Conservation (phyloP, 1,139 yeast genomes). For the Yamadazyma spencermartinsiae region DNA sequence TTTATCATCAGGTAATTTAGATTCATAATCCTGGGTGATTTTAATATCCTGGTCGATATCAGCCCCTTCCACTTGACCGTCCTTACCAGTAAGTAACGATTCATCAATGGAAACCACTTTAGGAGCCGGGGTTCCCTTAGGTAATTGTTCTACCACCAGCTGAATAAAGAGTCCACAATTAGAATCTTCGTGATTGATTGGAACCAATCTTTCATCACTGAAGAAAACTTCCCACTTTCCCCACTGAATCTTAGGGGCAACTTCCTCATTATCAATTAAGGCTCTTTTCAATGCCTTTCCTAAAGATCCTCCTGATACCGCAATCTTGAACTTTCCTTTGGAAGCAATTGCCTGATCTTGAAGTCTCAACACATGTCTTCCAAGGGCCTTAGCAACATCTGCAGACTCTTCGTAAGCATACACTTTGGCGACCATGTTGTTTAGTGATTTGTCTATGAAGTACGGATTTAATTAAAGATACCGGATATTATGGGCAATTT, state of each 20-base stretch:
- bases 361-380: slow-evolving; percentile 49
- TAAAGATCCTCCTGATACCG: slow-evolving; percentile 88
- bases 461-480: background rate
- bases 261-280: slow-evolving; percentile 56
- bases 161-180: slow-evolving; percentile 65
- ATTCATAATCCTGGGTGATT: slow-evolving; percentile 54
- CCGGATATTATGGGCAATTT: too few species aligned
- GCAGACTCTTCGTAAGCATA: slow-evolving; percentile 54
- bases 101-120: slow-evolving; percentile 53
- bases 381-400: slow-evolving; percentile 62
- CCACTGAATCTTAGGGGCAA: slow-evolving; percentile 56
- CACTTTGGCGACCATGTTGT: slow-evolving; percentile 37
- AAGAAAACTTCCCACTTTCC: slow-evolving; percentile 68
- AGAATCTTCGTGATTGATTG: slow-evolving; percentile 65
- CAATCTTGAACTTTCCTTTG: slow-evolving; percentile 59
- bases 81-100: slow-evolving; percentile 43
- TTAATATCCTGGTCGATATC: slow-evolving; percentile 40
- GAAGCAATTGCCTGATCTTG: slow-evolving; percentile 53
- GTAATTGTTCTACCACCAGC: slow-evolving; percentile 51
- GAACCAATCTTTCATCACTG: slow-evolving; percentile 73
- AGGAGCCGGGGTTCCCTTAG: slow-evolving; percentile 31
- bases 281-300: slow-evolving; percentile 75
- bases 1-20: slow-evolving; percentile 39
- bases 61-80: slow-evolving; percentile 42
- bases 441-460: background rate